Evolutionary conservation across 148 eudicot genomes (phyloP), one percentile per base, ranked within the genome.

Genomic region (Chenopodium formosanum): DNA sequence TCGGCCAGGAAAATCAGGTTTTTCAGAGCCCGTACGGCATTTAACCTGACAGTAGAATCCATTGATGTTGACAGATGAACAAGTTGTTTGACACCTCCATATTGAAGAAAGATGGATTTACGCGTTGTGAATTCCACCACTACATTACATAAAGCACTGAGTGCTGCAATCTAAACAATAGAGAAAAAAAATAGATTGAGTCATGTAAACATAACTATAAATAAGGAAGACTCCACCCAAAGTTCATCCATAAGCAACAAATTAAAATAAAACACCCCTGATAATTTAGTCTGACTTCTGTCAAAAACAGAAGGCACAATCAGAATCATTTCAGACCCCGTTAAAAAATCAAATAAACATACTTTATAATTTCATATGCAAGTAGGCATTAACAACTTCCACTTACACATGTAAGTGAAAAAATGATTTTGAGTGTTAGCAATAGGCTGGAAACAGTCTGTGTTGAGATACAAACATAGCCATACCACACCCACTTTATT

Each of bases 1-100:
- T 91, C 92, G 47, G 91, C 87, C 68, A 87, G 91, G 86, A 97
- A 97, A 44, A 88, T 78, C 79, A 94, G 89, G 85, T 97, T 97
- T 87, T 89, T 90, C 74, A 94, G 88, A 81, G 93, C 97, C 89
- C 98, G 88, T 46, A 90, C 83, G 9, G 98, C 94, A 87, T 92
- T 91, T 78, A 89, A 79, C 86, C 98, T 90, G 73, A 92, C 76
- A 76, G 89, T 80, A 78, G 92, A 85, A 79, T 97, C 99, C 95
- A 94, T 91, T 52, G 98, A 94, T 88, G 88, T 89, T 70, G 98
- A 89, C 63, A 97, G 90, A 87, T 90, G 91, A 86, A 92, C 92
- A 82, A 97, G 97, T 81, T 91, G 91, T 84, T 88, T 94, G 82
- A 90, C 84, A 77, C 91, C 97, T 83, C 97, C 99, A 84, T 88